Evolutionary conservation across 192 early-diverging fungal genomes (phyloP), one percentile per base, ranked within the genome.

Genomic region (Haplosporangium gracile): DNA sequence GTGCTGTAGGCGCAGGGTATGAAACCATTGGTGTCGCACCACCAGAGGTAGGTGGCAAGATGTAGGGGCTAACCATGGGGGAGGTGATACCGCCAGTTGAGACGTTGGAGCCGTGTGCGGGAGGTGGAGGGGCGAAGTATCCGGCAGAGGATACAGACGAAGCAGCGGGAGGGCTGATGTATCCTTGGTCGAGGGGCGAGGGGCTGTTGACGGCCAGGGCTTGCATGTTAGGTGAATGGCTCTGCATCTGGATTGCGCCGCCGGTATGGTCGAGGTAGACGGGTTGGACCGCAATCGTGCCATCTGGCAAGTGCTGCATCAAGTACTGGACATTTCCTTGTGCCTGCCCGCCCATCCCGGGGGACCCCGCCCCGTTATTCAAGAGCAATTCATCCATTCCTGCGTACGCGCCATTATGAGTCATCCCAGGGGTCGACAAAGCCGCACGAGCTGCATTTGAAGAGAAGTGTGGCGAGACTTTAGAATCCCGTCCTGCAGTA

Each of bases 281-380:
- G 26, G 83, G 83, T 57, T 85, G 83, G 15, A 85, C 83, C 0
- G 83, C 83, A 45, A 85, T 85, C 1, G 83, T 85, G 9, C 83
- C 83, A 53, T 85, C 83, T 26, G 83, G 83, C 7, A 85, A 55
- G 32, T 85, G 83, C 34, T 85, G 83, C 83, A 85, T 85, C 70
- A 85, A 47, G 40, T 85, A 85, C 49, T 85, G 83, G 10, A 85
- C 83, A 32, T 85, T 85, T 29, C 75, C 75, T 55, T 85, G 82
- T 8, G 68, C 77, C 38, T 79, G 77, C 4, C 82, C 82, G 9
- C 76, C 76, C 73, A 79, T 75, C 3, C 49, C 82, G 26, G 78
- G 78, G 4, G 78, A 80, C 1, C 36, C 70, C 2, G 73, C 68
- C 0, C 39, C 74, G 9, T 65, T 74, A 43, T 51, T 72, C 60